These are phyloP conservation scores for Rosa lucieae DNA, from an alignment of 306 rosid species.

Conservation along the genomic window DNA sequence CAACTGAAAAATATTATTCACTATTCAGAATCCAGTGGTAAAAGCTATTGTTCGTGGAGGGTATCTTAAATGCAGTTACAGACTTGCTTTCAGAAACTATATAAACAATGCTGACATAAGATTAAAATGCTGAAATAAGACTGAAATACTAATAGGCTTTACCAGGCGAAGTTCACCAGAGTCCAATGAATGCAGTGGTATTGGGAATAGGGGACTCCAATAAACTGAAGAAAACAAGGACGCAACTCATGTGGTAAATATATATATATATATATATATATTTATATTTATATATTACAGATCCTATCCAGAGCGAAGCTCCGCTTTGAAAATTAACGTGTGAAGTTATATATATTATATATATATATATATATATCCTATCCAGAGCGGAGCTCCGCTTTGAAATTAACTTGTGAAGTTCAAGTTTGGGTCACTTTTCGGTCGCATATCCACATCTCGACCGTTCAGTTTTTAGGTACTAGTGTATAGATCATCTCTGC, in stretches of 20 bases:
- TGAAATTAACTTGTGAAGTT: too few relatives aligned
- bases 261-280: too few relatives aligned
- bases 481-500: too few relatives aligned
- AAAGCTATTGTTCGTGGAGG: neutral
- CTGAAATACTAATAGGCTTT: conserved; percentile 29
- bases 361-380: too few relatives aligned
- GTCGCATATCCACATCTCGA: too few relatives aligned
- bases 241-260: neutral
- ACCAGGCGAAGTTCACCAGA: conserved; percentile 94
- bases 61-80: neutral
- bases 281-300: too few relatives aligned
- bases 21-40: neutral
- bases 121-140: neutral
- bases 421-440: too few relatives aligned
- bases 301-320: too few relatives aligned
- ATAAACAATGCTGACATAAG: conserved; percentile 11
- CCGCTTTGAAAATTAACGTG: too few relatives aligned
- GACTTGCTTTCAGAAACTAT: conserved; percentile 6
- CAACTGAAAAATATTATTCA: neutral
- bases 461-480: too few relatives aligned
- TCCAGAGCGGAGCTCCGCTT: too few relatives aligned
- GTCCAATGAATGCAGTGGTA: conserved; percentile 82
- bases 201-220: conserved; percentile 86
- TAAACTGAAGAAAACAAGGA: conserved; percentile 50
- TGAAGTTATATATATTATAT: too few relatives aligned